Evolutionary conservation across 108 stramenopile genomes (phyloP), one percentile per base, ranked within the genome.

Genomic region (Asterionellopsis glacialis): DNA sequence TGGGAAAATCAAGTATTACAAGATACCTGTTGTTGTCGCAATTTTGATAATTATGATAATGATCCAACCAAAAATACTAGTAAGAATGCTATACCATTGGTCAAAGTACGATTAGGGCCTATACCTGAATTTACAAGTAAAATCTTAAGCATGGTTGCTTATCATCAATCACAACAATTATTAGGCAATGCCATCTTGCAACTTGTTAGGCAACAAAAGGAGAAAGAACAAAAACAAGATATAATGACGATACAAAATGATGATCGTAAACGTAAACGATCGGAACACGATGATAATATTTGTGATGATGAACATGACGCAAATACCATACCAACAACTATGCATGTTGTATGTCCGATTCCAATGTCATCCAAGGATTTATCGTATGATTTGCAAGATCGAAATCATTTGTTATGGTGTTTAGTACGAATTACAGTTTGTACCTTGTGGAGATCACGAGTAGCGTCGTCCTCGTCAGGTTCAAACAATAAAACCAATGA

Each of bases 101-200:
- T 83, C 12, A 71, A 69, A 0, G 71, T 86, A 57, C 76, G 85
- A 10, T 74, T 87, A 13, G 85, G 85, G 2, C 33, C 33, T 33
- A 7, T 33, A 33, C 78, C 88, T 9, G 84, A 86, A 53, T 85
- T 90, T 54, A 84, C 88, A 12, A 82, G 80, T 47, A 90, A 86
- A 41, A 90, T 90, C 45, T 56, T 90, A 26, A 64, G 80, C 47
- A 68, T 86, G 19, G 72, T 81, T 41, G 78, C 82, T 16, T 77
- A 70, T 63, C 88, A 90, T 69, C 73, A 75, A 41, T 59, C 57
- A 27, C 59, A 69, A 38, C 44, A 66, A 9, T 51, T 55, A 1
- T 33, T 85, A 23, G 69, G 67, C 11, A 6, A 5, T 5, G 33
- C 33, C 7, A 33, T 33, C 5, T 5, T 7, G 7, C 5, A 33